phyloP scores from a whole-genome alignment of 2,329 filamentous ascomycete species.

The Neofusicoccum sp. region DNA sequence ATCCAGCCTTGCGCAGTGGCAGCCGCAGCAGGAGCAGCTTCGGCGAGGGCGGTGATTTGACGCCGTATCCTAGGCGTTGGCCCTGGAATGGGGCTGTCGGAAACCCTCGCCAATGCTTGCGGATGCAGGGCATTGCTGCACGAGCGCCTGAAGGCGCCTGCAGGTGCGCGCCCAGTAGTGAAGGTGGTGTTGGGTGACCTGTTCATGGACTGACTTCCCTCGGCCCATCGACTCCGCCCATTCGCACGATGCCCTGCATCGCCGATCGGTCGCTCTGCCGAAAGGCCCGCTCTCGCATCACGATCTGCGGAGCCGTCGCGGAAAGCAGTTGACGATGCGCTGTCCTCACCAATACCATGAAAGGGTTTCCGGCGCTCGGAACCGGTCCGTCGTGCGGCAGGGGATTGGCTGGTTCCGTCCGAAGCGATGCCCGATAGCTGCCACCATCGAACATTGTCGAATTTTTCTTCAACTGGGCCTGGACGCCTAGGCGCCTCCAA shows the following conservation, averaged over 20 bases:
- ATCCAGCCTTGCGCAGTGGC: conserved; percentile 7
- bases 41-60: background rate
- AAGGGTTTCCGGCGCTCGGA: background rate
- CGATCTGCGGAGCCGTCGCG: conserved; percentile 1
- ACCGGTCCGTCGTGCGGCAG: background rate
- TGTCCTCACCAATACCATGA: background rate
- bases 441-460: conserved; percentile 10
- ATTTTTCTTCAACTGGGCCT: background rate
- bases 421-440: background rate
- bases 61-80: background rate
- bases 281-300: background rate
- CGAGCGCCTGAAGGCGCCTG: background rate
- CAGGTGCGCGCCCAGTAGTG: background rate
- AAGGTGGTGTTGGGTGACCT: background rate
- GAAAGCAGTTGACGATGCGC: background rate
- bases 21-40: background rate
- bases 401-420: conserved; percentile 3
- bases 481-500: background rate
- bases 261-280: conserved; percentile 9
- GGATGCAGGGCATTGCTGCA: conserved; percentile 5
- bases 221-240: background rate
- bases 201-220: background rate
- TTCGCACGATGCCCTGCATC: background rate
- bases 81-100: background rate
- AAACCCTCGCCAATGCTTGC: conserved; percentile 2